These are phyloP conservation scores for Trichoderma gracile DNA, from an alignment of 2,329 filamentous ascomycete species.

Conservation along the genomic window DNA sequence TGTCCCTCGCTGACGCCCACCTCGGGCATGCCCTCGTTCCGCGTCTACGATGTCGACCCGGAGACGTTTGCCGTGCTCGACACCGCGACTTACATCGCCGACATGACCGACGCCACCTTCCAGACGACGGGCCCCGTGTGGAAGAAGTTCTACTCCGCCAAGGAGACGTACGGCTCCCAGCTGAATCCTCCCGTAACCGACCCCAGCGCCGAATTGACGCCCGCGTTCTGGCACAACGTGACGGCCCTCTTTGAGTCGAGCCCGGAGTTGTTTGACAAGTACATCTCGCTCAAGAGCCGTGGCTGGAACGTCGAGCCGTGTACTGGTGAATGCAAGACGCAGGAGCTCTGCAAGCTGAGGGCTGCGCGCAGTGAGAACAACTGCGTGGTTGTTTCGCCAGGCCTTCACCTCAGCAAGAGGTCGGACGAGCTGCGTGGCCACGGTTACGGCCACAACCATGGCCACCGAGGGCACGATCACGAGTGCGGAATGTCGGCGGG, in stretches of 20 bases:
- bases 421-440: constrained; percentile 29
- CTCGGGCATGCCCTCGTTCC: constrained; percentile 57
- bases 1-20: constrained; percentile 56
- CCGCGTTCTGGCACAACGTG: constrained; percentile 61
- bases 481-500: constrained; percentile 38
- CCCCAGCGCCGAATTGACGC: constrained; percentile 49
- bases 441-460: constrained; percentile 17
- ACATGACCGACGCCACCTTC: constrained; percentile 49
- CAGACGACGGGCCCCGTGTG: constrained; percentile 51
- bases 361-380: constrained; percentile 55
- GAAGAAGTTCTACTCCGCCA: constrained; percentile 58
- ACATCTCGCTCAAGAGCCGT: constrained; percentile 49
- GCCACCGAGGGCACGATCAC: constrained; percentile 29
- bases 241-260: constrained; percentile 51
- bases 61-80: constrained; percentile 58
- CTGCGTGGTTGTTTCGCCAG: constrained; percentile 44
- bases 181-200: constrained; percentile 44
- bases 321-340: constrained; percentile 43
- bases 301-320: constrained; percentile 48
- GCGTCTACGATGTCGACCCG: constrained; percentile 59
- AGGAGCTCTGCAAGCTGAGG: constrained; percentile 55
- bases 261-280: constrained; percentile 47
- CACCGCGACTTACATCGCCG: constrained; percentile 54
- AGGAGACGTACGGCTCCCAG: constrained; percentile 52
- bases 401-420: constrained; percentile 40